Percentiles rank a stretch among this genome's conserved stretches.
Conservation (phyloP, 257 asterid species). For the Nicotiana knightiana region DNA sequence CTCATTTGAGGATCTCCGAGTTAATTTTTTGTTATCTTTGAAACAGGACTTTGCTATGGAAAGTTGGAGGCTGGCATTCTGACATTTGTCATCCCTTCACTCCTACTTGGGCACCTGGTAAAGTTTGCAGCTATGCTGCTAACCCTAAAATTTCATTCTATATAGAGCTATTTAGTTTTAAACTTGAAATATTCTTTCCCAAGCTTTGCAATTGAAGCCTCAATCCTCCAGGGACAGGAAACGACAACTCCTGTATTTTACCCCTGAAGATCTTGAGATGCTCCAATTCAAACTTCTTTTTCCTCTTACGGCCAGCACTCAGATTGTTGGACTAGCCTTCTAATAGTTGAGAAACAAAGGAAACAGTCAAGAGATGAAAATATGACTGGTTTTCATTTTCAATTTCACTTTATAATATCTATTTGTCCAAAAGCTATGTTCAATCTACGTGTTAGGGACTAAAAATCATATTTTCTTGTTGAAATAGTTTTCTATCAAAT, state of each 20-base stretch:
- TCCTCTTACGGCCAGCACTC: not conserved
- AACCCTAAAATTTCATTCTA: not conserved
- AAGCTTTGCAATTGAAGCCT: not conserved
- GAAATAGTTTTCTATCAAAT: not conserved
- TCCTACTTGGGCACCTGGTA: slow-evolving; percentile 93
- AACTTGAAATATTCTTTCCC: not conserved
- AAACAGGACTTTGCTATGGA: slow-evolving; percentile 86
- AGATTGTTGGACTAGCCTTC: not conserved
- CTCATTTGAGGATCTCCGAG: not conserved
- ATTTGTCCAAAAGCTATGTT: not conserved
- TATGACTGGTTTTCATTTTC: not conserved
- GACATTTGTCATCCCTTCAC: slow-evolving; percentile 75
- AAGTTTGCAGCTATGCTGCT: not conserved
- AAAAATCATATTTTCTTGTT: not conserved
- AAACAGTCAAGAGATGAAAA: not conserved
- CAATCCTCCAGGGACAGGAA: not conserved
- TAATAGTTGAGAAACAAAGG: not conserved
- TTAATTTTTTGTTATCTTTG: slow-evolving; percentile 7
- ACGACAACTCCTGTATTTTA: not conserved
- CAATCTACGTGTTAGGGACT: not conserved
- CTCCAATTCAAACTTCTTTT: not conserved
- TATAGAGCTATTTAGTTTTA: not conserved
- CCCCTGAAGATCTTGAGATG: not conserved
- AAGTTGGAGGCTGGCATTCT: slow-evolving; percentile 78
- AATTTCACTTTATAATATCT: not conserved